These are phyloP conservation scores for Lathyrus aphaca DNA, from an alignment of 306 rosid species.

Conservation along the genomic window DNA sequence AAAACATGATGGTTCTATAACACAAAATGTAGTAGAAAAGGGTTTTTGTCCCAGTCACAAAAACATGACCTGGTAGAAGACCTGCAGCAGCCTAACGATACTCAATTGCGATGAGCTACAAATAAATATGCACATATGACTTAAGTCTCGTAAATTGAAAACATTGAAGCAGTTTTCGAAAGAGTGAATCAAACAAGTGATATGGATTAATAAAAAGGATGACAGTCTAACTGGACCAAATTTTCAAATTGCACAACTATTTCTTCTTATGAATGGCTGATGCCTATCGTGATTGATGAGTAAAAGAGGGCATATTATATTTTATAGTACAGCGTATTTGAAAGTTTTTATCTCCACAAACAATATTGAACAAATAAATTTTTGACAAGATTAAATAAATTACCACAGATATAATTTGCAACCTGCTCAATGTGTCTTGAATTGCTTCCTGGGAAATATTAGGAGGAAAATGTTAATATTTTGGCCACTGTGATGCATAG, in stretches of 20 bases:
- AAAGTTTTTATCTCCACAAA: conserved; percentile 5
- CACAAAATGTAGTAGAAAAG: not conserved
- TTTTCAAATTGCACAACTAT: conserved; percentile 7
- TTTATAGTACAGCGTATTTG: not conserved
- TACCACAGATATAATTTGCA: conserved; percentile 80
- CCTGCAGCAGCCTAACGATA: conserved; percentile 13
- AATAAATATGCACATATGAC: conserved; percentile 1
- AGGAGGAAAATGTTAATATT: conserved; percentile 20
- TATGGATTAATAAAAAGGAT: conserved; percentile 6
- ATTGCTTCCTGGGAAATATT: conserved; percentile 62
- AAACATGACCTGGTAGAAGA: not conserved
- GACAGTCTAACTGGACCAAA: conserved; percentile 6
- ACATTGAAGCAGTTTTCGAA: conserved; percentile 15
- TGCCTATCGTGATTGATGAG: conserved; percentile 12
- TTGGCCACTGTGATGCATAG: conserved; percentile 24
- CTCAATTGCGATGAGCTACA: conserved; percentile 9
- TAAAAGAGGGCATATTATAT: conserved; percentile 15
- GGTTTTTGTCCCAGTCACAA: not conserved
- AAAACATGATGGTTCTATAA: not conserved
- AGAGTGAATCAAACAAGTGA: conserved; percentile 17
- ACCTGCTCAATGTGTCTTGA: conserved; percentile 55
- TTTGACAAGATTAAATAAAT: conserved; percentile 35
- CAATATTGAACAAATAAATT: conserved; percentile 26
- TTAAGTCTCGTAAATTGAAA: conserved; percentile 8
- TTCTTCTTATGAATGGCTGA: not conserved